Base-by-base conservation (phyloP, 1,284 basidiomycete genomes). In the Trichosporon sp. region DNA sequence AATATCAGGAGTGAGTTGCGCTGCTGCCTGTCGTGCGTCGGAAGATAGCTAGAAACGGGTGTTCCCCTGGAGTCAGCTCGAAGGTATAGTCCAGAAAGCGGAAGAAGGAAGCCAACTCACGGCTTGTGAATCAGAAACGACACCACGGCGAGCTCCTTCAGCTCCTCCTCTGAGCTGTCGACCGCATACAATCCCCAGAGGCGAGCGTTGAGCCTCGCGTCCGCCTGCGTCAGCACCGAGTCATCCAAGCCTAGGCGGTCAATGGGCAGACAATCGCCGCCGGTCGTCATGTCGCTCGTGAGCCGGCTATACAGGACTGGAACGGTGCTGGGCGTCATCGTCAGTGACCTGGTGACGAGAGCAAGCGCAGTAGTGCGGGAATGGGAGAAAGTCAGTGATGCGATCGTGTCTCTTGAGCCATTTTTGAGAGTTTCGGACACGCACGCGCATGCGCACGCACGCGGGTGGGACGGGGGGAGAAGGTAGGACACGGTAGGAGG, bases 1-100 rank as follows among this genome's bases (percentile, higher is more conserved):
- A 54, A 54, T 19, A 54, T 54, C 51, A 54, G 51, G 10, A 54
- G 51, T 16, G 51, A 54, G 51, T 54, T 54, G 51, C 51, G 51
- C 51, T 54, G 51, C 51, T 54, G 51, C 51, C 51, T 19, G 51
- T 54, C 51, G 51, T 54, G 51, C 0, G 51, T 54, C 16, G 51
- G 51, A 4, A 54, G 51, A 19, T 54, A 54, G 51, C 51, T 54
- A 6, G 51, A 19, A 0, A 54, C 51, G 16, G 51, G 51, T 54
- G 51, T 54, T 3, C 51, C 51, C 6, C 51, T 54, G 51, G 26
- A 26, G 26, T 26, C 26, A 26, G 26, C 26, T 26, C 26, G 26
- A 26, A 26, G 26, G 26, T 26, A 26, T 26, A 26, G 26, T 26
- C 26, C 26, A 26, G 26, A 26, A 26, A 26, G 26, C 26, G 26